Base-by-base conservation (phyloP, 495 filamentous ascomycete genomes). In the Evernia prunastri region DNA sequence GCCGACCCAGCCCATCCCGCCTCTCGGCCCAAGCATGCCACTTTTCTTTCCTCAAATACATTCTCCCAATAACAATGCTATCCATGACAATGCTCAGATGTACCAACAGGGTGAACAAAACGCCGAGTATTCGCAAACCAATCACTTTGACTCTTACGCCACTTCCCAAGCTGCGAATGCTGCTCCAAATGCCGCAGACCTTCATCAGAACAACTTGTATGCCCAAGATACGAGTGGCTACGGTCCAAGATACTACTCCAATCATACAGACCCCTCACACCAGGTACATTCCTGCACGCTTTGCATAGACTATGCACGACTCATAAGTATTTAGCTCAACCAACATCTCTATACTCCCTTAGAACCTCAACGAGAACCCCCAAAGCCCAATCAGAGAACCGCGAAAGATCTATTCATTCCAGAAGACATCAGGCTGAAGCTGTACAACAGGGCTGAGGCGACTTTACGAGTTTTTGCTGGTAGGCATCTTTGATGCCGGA, bases 271-370 rank as follows among this genome's bases (percentile, higher is more conserved):
- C 36, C 49, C 59, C 31, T 45, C 61, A 63, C 42, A 63, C 56
- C 33, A 56, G 54, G 56, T 36, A 35, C 12, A 1, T 25, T 25
- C 59, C 77, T 86, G 66, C 91, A 60, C 56, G 5, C 37, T 43
- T 36, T 64, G 18, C 27, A 23, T 47, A 8, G 25, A 42, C 31
- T 11, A 40, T 23, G 29, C 40, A 7, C 3, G 6, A 33, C 61
- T 72, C 18, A 72, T 39, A 23, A 33, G 25, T 3, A 60, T 63
- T 29, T 63, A 89, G 80, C 87, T 90, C 60, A 85, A 94, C 79
- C 96, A 96, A 72, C 93, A 97, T 77, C 84, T 96, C 10, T 98
- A 97, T 71, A 89, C 91, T 27, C 91, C 92, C 1, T 80, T 89
- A 64, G 90, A 90, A n/a, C 86, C 91, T 11, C 86, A 92, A 70